phyloP scores from a whole-genome alignment of 805 yeast species.

The Lachancea fermentati region DNA sequence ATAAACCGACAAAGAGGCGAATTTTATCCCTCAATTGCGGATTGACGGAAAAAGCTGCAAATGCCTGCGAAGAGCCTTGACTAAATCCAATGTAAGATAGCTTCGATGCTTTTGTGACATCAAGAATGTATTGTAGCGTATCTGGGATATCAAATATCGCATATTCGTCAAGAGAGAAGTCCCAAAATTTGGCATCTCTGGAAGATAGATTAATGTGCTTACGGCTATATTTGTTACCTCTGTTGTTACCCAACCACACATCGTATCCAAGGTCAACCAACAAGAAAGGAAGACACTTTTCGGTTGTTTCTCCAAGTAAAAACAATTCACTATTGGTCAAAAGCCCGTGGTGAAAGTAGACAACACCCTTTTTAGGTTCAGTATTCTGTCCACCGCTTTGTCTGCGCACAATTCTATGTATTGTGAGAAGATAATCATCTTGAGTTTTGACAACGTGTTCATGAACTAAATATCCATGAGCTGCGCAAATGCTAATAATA shows the following conservation, averaged over 20 bases:
- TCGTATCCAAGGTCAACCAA: conserved; percentile 58
- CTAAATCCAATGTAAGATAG: conserved; percentile 74
- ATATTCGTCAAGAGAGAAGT: conserved; percentile 78
- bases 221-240: conserved; percentile 42
- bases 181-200: conserved; percentile 57
- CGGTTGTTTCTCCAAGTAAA: conserved; percentile 74
- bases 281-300: conserved; percentile 41
- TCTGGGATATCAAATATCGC: conserved; percentile 80
- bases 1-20: conserved; percentile 58
- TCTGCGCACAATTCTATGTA: conserved; percentile 46
- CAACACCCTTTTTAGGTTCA: conserved; percentile 36
- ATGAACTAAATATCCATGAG: conserved; percentile 60
- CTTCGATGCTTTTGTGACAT: conserved; percentile 36
- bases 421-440: conserved; percentile 63
- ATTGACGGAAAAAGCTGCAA: conserved; percentile 63
- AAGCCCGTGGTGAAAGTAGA: conserved; percentile 74
- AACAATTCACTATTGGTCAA: conserved; percentile 84
- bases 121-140: conserved; percentile 61
- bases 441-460: conserved; percentile 61
- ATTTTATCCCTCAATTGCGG: conserved; percentile 49
- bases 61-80: conserved; percentile 84
- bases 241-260: conserved; percentile 87
- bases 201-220: conserved; percentile 19
- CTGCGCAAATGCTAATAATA: conserved; percentile 48
- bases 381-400: background rate